These are phyloP conservation scores for Ustilago xerochloae DNA, from an alignment of 1,284 basidiomycete genomes.

Conservation along the genomic window DNA sequence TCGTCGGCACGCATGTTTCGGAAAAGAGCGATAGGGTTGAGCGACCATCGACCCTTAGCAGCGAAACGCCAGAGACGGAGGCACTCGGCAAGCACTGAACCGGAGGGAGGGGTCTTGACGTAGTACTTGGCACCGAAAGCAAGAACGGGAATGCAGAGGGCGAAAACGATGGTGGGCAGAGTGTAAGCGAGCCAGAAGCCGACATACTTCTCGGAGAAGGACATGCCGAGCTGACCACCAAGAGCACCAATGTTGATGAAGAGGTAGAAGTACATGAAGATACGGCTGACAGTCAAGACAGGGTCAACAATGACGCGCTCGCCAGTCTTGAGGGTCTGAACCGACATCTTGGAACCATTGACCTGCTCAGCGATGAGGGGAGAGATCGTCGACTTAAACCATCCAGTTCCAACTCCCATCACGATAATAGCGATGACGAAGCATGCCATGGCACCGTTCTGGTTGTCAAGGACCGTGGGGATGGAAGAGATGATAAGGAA, in stretches of 20 bases:
- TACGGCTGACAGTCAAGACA: slow-evolving; percentile 72
- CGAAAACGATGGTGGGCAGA: slow-evolving; percentile 70
- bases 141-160: slow-evolving; percentile 76
- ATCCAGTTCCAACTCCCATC: slow-evolving; percentile 74
- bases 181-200: slow-evolving; percentile 70
- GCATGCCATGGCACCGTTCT: slow-evolving; percentile 73
- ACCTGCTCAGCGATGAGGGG: slow-evolving; percentile 71
- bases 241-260: slow-evolving; percentile 67
- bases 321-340: slow-evolving; percentile 72
- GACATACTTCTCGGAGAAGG: slow-evolving; percentile 67
- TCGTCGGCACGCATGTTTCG: slow-evolving; percentile 71
- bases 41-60: slow-evolving; percentile 66
- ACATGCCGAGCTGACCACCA: slow-evolving; percentile 69
- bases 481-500: slow-evolving; percentile 79
- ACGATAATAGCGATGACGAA: slow-evolving; percentile 71
- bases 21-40: slow-evolving; percentile 64
- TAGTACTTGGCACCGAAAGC: slow-evolving; percentile 77
- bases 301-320: slow-evolving; percentile 87
- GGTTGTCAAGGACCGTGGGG: slow-evolving; percentile 76
- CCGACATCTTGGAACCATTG: slow-evolving; percentile 54
- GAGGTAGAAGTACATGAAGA: slow-evolving; percentile 68
- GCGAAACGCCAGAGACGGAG: slow-evolving; percentile 64
- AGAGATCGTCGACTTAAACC: slow-evolving; percentile 75
- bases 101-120: slow-evolving; percentile 76
- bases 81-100: slow-evolving; percentile 79